Percentiles rank a stretch among this genome's conserved stretches.
These are phyloP conservation scores for Clavariopsis aquatica DNA, from an alignment of 495 filamentous ascomycete genomes.

Conservation along the genomic window DNA sequence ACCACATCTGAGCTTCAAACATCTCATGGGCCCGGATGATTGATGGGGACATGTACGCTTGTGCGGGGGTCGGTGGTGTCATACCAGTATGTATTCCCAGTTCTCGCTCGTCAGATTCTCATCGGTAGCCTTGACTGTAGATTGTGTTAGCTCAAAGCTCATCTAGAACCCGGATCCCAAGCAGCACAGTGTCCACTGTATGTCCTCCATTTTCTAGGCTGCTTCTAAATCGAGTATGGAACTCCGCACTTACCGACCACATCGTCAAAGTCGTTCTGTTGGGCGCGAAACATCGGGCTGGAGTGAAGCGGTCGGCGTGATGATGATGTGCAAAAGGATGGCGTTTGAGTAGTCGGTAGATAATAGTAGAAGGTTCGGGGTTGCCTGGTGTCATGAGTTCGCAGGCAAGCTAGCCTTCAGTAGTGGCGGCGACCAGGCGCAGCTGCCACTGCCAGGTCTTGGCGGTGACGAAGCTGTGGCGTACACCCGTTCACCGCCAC, in stretches of 20 bases:
- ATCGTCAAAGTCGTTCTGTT: slow-evolving; percentile 79
- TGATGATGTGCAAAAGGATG: not conserved
- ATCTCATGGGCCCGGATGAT: not conserved
- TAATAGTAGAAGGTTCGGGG: not conserved
- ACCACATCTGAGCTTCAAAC: not conserved
- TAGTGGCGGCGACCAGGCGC: not conserved
- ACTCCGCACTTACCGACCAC: slow-evolving; percentile 67
- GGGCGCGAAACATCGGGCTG: slow-evolving; percentile 70
- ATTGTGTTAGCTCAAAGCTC: slow-evolving; percentile 2
- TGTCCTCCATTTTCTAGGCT: not conserved
- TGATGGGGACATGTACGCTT: not conserved
- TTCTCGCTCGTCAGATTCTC: slow-evolving; percentile 98
- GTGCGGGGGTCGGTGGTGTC: slow-evolving; percentile 16
- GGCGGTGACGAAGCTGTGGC: slow-evolving; percentile 16
- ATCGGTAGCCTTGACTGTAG: slow-evolving; percentile 91
- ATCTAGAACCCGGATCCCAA: not conserved
- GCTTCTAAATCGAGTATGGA: not conserved
- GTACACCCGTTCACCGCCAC: not conserved
- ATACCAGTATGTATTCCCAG: slow-evolving; percentile 93
- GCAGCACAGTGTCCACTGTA: not conserved
- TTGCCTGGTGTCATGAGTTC: not conserved
- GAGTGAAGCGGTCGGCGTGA: not conserved
- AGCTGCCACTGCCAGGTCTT: not conserved
- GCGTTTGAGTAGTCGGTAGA: not conserved
- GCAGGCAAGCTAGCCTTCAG: not conserved